Conservation (phyloP, 1,139 yeast genomes). For the Yueomyces sp. region DNA sequence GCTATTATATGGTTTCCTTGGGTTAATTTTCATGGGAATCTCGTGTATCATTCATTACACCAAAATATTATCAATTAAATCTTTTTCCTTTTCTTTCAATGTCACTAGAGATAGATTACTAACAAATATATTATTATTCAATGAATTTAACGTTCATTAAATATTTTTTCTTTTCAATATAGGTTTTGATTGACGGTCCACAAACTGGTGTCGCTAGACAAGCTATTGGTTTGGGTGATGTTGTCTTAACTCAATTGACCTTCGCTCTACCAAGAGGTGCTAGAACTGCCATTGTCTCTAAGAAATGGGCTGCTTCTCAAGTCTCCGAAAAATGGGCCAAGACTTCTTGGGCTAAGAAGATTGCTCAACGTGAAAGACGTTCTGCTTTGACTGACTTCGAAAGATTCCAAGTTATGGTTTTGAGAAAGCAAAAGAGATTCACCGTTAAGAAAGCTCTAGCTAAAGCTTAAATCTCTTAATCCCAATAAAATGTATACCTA, state of each 20-base stretch:
- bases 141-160: slow-evolving; percentile 1
- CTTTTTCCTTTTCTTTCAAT: slow-evolving; percentile 1
- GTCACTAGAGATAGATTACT: neutral
- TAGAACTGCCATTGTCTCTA: slow-evolving; percentile 70
- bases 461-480: slow-evolving; percentile 48
- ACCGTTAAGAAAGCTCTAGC: slow-evolving; percentile 88
- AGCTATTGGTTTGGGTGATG: slow-evolving; percentile 74
- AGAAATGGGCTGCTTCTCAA: slow-evolving; percentile 91
- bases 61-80: neutral
- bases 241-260: slow-evolving; percentile 86
- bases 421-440: slow-evolving; percentile 93
- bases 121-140: slow-evolving; percentile 1
- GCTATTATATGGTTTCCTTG: too few relatives aligned
- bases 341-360: slow-evolving; percentile 95
- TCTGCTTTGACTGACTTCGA: slow-evolving; percentile 89
- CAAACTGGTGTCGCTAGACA: slow-evolving; percentile 79
- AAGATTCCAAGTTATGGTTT: slow-evolving; percentile 97
- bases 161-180: slow-evolving; percentile 7
- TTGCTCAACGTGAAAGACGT: slow-evolving; percentile 90
- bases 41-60: too few relatives aligned
- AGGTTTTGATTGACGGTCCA: slow-evolving; percentile 96
- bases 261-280: slow-evolving; percentile 91
- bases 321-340: slow-evolving; percentile 85
- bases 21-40: too few relatives aligned
- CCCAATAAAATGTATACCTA: slow-evolving; percentile 1